Evolutionary conservation across 176 grass and related monocot species (phyloP), one percentile per base, ranked within the genome.

Genomic region (Eragrostis nindensis): DNA sequence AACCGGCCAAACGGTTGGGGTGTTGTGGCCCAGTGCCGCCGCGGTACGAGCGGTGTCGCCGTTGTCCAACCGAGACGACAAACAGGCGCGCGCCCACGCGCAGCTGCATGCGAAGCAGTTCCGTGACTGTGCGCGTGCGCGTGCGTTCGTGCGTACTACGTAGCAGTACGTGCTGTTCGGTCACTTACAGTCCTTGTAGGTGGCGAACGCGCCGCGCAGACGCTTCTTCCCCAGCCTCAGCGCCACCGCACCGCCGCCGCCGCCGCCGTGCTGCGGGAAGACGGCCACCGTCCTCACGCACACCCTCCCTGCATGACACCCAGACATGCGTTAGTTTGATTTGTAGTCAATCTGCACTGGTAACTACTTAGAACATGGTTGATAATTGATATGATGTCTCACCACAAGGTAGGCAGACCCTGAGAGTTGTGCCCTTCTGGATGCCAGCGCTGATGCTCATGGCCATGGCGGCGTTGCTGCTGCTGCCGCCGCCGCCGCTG

Each of bases 171-270:
- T 11, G 46, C 3, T 17, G 62, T 66, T 38, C 12, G 25, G 22
- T 3, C 22, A 75, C 89, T 90, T 92, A 97, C 91, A 84, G 48
- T 94, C 87, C 38, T 94, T 73, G 61, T 66, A 80, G 46, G 87
- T 93, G 36, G 71, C 80, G 77, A 98, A 95, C 27, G 86, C 67
- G 40, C 95, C 92, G 12, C 15, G 75, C 25, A 98, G 69, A 19
- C 90, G 82, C 83, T 90, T 98, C 83, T 84, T 98, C 65, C 88
- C 92, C 40, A 92, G 71, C 53, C 84, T 85, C 79, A 98, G 60
- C 15, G 68, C 82, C 61, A 91, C 74, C 71, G 76, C 86, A n/a
- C n/a, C n/a, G n/a, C n/a, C n/a, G 6, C 74, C 57, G 54, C 83
- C 66, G 57, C 74, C 74, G 56, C 74, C 69, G 15, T 48, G 75